Base-by-base conservation (phyloP, 805 yeast species). In the Lachancea nothofagi region DNA sequence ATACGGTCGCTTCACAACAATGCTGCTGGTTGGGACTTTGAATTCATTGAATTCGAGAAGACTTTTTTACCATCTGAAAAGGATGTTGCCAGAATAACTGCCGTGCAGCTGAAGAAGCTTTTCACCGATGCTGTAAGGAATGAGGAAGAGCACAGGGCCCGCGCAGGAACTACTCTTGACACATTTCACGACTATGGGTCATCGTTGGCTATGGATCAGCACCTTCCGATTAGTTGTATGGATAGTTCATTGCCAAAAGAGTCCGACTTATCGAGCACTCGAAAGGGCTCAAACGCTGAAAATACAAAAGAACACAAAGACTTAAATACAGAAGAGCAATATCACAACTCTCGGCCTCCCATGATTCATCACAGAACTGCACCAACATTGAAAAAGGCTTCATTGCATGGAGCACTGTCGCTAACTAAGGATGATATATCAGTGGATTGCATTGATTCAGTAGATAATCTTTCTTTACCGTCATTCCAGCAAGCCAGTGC, bases 71-170 rank as follows among this genome's bases (percentile, higher is more conserved):
- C 97, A 1, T 78, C 95, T 7, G 97, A 93, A 59, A 85, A 81
- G 53, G 98, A 93, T 70, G 84, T 93, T 49, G 80, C 95, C 4
- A 72, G 86, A 46, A 84, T 93, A 31, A 89, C 98, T 1, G 83
- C 95, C 3, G 80, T 81, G 50, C 97, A 90, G 55, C 66, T 90
- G 52, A 77, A 80, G 44, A 83, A 80, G 48, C 70, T 89, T 35
- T 79, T 90, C 49, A 62, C 75, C 52, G 88, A 79, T 40, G 71
- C 70, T 41, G 61, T 50, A 44, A 47, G 40, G 45, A 43, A 21
- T n/a, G 42, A 38, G 15, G 25, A 20, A 23, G 34, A 38, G 14
- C 32, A 30, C 7, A 14, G 29, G 26, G 8, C 23, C 10, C 20
- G n/a, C 6, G 29, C 35, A 6, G 29, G 14, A 13, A 25, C n/a